Evolutionary conservation across 805 yeast species (phyloP), one percentile per base, ranked within the genome.

Genomic region (Priceomyces fermenticarens): DNA sequence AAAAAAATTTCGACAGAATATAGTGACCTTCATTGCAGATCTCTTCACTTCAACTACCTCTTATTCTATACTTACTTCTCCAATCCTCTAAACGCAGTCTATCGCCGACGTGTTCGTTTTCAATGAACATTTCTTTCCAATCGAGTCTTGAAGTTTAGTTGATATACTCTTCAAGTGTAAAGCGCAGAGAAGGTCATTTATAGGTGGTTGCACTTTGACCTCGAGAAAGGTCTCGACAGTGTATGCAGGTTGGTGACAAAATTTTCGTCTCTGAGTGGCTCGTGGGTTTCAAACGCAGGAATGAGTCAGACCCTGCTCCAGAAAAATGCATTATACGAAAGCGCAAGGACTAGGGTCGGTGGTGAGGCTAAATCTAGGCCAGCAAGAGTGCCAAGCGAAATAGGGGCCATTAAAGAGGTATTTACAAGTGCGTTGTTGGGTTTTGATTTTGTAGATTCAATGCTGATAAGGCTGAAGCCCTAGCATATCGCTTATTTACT

Each of bases 41-140:
- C 13, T 16, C 11, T 9, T 7, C 13, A 15, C 11, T 14, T 32
- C 10, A 20, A 20, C 25, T 20, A 20, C 25, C 25, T 20, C 25
- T 20, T 20, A 8, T 29, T 11, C 17, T 37, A 23, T 37, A 70
- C 74, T 55, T 68, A 70, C 75, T 60, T 67, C 75, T 68, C 75
- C 74, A 68, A 58, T 70, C 75, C 52, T 70, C 75, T 57, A 83
- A 60, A 47, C 91, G 78, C 46, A 78, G 59, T 61, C 95, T 79
- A 67, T 89, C 96, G 41, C 97, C 97, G 40, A 82, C 74, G 62
- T 87, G 77, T 26, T 83, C 85, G 73, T 89, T 89, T 56, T 83
- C 77, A 57, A 87, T 81, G 76, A 87, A 89, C 96, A 88, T 88
- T 45, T 57, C 65, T 36, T 20, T 20, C 25, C 7, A 20, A 20